Conservation (phyloP, 352 stramenopile species). For the Phytophthora macrochlamydospora region DNA sequence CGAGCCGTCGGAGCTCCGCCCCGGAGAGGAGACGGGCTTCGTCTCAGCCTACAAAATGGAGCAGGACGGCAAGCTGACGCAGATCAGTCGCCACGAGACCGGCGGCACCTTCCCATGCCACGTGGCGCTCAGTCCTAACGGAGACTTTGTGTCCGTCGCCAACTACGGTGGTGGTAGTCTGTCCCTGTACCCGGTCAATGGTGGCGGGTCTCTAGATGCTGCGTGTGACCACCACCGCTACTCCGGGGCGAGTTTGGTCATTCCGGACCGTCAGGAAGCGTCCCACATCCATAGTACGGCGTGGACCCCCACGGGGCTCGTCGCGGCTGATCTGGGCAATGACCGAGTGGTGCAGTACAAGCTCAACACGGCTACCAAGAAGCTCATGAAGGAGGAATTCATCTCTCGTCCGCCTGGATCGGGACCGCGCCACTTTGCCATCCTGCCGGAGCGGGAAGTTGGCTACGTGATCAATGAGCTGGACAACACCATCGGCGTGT, state of each 20-base stretch:
- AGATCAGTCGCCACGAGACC: constrained; percentile 61
- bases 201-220: constrained; percentile 54
- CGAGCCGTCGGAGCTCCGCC: constrained; percentile 35
- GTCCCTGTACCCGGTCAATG: constrained; percentile 58
- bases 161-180: constrained; percentile 82
- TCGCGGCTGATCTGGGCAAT: constrained; percentile 73
- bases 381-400: constrained; percentile 48
- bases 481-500: constrained; percentile 64
- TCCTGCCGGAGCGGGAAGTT: constrained; percentile 54
- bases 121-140: constrained; percentile 47
- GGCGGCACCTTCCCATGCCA: constrained; percentile 67
- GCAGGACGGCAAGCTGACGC: constrained; percentile 38
- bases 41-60: constrained; percentile 60
- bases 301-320: constrained; percentile 53
- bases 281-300: constrained; percentile 78
- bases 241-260: constrained; percentile 44
- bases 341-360: constrained; percentile 70
- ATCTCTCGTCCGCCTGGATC: constrained; percentile 48
- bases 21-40: constrained; percentile 56
- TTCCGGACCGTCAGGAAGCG: constrained; percentile 72
- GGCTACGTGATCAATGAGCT: constrained; percentile 80
- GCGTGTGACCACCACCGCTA: constrained; percentile 54
- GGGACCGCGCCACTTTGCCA: constrained; percentile 78
- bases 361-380: constrained; percentile 45
- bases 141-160: constrained; percentile 63